A percentile compares a stretch with the other conserved stretches of the same genome.
Conservation (phyloP, 345 rosid species). For the Citrus unshiu region DNA sequence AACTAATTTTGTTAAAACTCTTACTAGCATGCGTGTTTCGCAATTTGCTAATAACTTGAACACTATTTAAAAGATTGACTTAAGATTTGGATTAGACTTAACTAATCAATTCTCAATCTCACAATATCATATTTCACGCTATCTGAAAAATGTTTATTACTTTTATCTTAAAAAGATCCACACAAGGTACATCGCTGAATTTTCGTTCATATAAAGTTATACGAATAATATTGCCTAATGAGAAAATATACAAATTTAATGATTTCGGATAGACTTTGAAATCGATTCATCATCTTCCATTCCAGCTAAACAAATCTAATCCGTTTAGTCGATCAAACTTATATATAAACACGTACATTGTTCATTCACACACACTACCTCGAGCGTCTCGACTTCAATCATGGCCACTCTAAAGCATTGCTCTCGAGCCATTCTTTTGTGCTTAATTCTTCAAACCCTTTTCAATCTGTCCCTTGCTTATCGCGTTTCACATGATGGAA, state of each 20-base stretch:
- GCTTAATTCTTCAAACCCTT: background rate
- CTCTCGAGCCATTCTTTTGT: background rate
- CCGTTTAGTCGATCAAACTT: background rate
- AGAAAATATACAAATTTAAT: background rate
- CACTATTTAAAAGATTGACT: background rate
- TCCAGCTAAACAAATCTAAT: background rate
- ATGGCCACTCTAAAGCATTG: background rate
- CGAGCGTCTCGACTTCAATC: no score
- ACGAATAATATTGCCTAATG: background rate
- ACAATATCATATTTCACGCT: background rate
- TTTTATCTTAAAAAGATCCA: no score
- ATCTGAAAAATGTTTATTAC: background rate
- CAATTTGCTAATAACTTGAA: background rate
- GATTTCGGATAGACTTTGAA: background rate
- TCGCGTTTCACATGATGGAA: constrained; percentile 36
- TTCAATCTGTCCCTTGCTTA: constrained; percentile 7
- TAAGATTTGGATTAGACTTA: background rate
- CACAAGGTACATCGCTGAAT: no score
- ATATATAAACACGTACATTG: background rate
- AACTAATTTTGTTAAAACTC: background rate
- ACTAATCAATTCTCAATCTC: background rate
- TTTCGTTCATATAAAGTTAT: background rate
- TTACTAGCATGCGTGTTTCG: background rate
- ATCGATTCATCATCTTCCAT: background rate
- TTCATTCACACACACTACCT: background rate